Percentiles rank a stretch among this genome's conserved stretches.
These are phyloP conservation scores for Lathyrus oleraceus DNA, from an alignment of 306 rosid species.

Conservation along the genomic window DNA sequence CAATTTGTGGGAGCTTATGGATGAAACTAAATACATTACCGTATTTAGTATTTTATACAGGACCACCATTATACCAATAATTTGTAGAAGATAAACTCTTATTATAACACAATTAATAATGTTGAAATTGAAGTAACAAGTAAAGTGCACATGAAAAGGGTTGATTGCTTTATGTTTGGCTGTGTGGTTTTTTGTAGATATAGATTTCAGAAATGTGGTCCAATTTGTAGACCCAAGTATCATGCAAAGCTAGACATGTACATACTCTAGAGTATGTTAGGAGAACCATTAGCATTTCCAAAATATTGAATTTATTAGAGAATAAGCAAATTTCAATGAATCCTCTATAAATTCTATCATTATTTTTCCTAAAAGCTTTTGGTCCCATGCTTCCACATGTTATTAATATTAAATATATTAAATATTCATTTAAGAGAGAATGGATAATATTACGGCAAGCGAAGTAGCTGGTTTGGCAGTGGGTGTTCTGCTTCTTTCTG, in stretches of 20 bases:
- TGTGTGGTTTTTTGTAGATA: conserved; percentile 22
- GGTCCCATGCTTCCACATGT: conserved; percentile 41
- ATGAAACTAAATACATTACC: conserved; percentile 6
- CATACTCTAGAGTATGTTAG: conserved; percentile 17
- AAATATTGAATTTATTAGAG: conserved; percentile 5
- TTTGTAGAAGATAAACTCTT: conserved; percentile 2
- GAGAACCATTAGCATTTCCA: conserved; percentile 34
- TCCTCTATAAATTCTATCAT: not conserved
- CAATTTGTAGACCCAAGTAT: conserved; percentile 34
- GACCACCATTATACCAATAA: conserved; percentile 29
- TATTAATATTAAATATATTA: not conserved
- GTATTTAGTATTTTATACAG: conserved; percentile 20
- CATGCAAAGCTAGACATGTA: conserved; percentile 22
- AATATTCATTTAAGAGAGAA: conserved; percentile 25
- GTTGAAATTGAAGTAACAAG: not conserved
- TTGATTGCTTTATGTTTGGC: conserved; percentile 33
- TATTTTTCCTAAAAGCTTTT: conserved; percentile 30
- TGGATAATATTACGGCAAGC: conserved; percentile 82
- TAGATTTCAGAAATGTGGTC: conserved; percentile 35
- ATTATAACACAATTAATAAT: not conserved
- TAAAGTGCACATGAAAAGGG: conserved; percentile 37
- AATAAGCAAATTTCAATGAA: conserved; percentile 5
- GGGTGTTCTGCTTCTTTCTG: conserved; percentile 72
- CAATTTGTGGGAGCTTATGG: conserved; percentile 16
- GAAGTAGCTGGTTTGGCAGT: conserved; percentile 83